A percentile compares a stretch with the other conserved stretches of the same genome.
Evolutionary conservation across 805 yeast species (phyloP).

Genomic region (Millerozyma acaciae): DNA sequence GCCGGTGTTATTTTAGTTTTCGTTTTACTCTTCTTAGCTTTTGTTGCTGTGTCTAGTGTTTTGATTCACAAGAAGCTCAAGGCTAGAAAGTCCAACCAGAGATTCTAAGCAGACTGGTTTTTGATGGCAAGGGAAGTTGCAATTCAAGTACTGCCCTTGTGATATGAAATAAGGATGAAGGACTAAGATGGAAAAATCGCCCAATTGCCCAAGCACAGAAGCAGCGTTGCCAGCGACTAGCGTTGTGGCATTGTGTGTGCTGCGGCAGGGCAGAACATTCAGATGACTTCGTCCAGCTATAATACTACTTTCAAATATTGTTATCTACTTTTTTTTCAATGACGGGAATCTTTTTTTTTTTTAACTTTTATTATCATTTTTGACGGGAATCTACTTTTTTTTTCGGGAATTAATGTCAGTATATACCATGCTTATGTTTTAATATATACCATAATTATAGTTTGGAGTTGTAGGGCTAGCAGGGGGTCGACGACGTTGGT

Average conservation of each 20-base stretch:
- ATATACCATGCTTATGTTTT: conserved; percentile 4
- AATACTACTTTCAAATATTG: conserved; percentile 8
- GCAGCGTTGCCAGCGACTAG: no score
- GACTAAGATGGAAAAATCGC: no score
- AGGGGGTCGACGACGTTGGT: no score
- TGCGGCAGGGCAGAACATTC: no score
- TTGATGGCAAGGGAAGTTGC: neutral
- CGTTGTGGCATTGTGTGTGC: no score
- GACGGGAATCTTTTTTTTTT: conserved; percentile 6
- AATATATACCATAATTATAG: no score
- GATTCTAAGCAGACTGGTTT: conserved; percentile 25
- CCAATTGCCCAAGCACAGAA: no score
- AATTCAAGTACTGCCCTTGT: neutral
- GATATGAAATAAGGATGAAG: no score
- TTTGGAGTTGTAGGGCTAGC: no score
- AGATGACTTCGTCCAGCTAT: no score
- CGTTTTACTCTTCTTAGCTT: conserved; percentile 50
- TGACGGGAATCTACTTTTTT: conserved; percentile 17
- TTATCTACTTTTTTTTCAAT: conserved; percentile 9
- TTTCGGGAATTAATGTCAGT: conserved; percentile 6
- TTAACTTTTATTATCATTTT: conserved; percentile 3
- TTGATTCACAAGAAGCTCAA: conserved; percentile 38
- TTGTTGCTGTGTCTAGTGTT: conserved; percentile 32
- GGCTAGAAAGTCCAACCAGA: conserved; percentile 41
- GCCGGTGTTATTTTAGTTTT: conserved; percentile 73